phyloP scores from a whole-genome alignment of 192 early-diverging fungal genomes.

The Spinellus fusiger region DNA sequence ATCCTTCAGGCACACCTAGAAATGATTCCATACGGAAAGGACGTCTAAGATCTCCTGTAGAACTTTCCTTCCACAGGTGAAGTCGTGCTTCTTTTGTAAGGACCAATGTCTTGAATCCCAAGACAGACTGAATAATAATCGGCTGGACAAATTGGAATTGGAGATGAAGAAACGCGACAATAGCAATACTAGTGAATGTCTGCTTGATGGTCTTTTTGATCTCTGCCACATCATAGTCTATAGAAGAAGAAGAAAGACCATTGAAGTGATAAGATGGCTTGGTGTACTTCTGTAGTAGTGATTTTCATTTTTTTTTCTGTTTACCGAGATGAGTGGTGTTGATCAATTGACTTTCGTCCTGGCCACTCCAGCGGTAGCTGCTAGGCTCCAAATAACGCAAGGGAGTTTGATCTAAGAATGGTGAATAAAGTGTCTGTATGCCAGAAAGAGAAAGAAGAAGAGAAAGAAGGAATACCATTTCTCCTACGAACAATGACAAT shows the following conservation, averaged over 20 bases:
- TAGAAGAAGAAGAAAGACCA: constrained; percentile 4
- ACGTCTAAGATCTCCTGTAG: constrained; percentile 69
- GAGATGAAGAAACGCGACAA: constrained; percentile 79
- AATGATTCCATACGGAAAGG: constrained; percentile 76
- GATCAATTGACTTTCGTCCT: not conserved
- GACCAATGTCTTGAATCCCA: constrained; percentile 65
- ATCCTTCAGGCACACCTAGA: constrained; percentile 47
- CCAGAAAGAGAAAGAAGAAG: no score
- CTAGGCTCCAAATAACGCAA: constrained; percentile 36
- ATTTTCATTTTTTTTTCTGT: not conserved
- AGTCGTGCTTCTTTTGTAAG: constrained; percentile 70
- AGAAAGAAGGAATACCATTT: constrained; percentile 51
- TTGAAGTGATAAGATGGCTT: not conserved
- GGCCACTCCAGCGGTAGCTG: not conserved
- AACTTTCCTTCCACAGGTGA: constrained; percentile 66
- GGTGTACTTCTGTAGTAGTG: not conserved
- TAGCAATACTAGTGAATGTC: constrained; percentile 55
- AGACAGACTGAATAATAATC: constrained; percentile 74
- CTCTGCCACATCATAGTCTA: constrained; percentile 74
- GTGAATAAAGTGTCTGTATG: not conserved
- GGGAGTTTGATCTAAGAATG: constrained; percentile 57
- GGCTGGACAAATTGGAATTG: constrained; percentile 85
- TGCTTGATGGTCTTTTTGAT: constrained; percentile 63
- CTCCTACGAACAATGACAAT: constrained; percentile 47
- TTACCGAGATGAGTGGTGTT: not conserved